phyloP scores from a whole-genome alignment of 192 early-diverging fungal genomes.

The Podila verticillata region DNA sequence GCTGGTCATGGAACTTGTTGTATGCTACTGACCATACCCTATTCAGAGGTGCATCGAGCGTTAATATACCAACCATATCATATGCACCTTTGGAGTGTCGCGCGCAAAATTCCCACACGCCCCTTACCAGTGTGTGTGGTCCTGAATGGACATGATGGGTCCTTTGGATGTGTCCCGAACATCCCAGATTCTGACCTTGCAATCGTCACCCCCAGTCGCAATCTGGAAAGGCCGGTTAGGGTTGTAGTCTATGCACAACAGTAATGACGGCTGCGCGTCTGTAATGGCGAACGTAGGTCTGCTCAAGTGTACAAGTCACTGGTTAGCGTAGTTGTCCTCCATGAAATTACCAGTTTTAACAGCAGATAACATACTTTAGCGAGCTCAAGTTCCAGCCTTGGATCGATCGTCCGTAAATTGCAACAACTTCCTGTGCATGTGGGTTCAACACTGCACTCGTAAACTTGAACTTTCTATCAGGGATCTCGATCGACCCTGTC shows the following conservation, averaged over 20 bases:
- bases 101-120: background rate
- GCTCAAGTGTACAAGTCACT: slow-evolving; percentile 11
- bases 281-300: slow-evolving; percentile 60
- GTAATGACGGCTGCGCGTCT: slow-evolving; percentile 77
- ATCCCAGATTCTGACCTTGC: slow-evolving; percentile 91
- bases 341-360: background rate
- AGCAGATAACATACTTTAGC: slow-evolving; percentile 40
- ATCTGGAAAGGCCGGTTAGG: slow-evolving; percentile 87
- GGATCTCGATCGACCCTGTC: slow-evolving; percentile 42
- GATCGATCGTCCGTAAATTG: slow-evolving; percentile 68
- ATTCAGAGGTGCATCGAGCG: background rate
- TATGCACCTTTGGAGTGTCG: no score
- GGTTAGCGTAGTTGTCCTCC: background rate
- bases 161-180: slow-evolving; percentile 56
- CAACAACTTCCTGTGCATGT: slow-evolving; percentile 66
- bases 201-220: slow-evolving; percentile 90
- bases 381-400: slow-evolving; percentile 78
- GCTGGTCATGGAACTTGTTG: slow-evolving; percentile 93
- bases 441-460: slow-evolving; percentile 72
- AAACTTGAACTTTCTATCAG: slow-evolving; percentile 47
- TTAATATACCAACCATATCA: no score
- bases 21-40: slow-evolving; percentile 87
- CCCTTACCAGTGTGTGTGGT: slow-evolving; percentile 88
- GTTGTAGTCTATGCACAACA: slow-evolving; percentile 86
- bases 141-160: slow-evolving; percentile 72